These are phyloP conservation scores for Beauveria sp. DNA, from an alignment of 2,329 filamentous ascomycete genomes.

Conservation along the genomic window DNA sequence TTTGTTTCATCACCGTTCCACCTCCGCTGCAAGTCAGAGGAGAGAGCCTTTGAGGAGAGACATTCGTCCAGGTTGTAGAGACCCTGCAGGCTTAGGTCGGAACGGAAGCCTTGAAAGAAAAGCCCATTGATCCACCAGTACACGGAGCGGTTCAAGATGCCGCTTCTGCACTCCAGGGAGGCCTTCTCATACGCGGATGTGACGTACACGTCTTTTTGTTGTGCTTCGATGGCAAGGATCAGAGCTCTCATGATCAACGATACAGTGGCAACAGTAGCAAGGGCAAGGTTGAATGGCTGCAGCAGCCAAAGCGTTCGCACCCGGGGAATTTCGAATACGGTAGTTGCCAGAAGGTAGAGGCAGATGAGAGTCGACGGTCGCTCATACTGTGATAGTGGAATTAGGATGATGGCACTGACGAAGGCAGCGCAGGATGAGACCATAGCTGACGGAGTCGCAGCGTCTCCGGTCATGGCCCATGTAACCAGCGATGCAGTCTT, in stretches of 20 bases:
- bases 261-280: slow-evolving; percentile 2
- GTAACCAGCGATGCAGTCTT: neutral
- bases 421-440: neutral
- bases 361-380: neutral
- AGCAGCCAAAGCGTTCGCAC: slow-evolving; percentile 6
- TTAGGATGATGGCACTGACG: neutral
- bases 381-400: slow-evolving; percentile 2
- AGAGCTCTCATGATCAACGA: neutral
- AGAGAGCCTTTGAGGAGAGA: neutral
- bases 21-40: neutral
- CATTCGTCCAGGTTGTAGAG: neutral
- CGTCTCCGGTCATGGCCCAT: neutral
- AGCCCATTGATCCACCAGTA: slow-evolving; percentile 6
- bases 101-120: neutral
- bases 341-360: slow-evolving; percentile 3
- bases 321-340: neutral
- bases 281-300: neutral
- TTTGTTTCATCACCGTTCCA: neutral
- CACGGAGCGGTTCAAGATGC: neutral
- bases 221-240: neutral
- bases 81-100: neutral
- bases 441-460: neutral
- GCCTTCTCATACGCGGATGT: neutral
- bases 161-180: neutral
- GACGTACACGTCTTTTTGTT: neutral